phyloP scores from a whole-genome alignment of 225 moss, liverwort and hornwort species.

The Sphagnum tenellum region DNA sequence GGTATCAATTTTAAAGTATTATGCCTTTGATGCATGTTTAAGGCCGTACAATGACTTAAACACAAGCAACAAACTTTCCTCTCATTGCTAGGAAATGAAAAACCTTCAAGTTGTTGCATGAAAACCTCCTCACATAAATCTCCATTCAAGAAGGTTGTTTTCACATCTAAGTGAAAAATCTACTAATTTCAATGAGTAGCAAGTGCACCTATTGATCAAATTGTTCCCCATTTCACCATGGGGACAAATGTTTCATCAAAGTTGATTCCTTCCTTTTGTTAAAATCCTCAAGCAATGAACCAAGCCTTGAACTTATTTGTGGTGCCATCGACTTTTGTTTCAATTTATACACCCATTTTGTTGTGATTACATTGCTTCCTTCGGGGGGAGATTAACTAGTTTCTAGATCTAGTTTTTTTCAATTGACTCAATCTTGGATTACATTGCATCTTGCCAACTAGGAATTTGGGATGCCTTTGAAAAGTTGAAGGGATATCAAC shows the following conservation, averaged over 20 bases:
- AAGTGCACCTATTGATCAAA: neutral
- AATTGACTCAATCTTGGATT: neutral
- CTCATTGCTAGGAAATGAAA: neutral
- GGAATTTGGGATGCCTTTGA: neutral
- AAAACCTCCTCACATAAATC: conserved; percentile 3
- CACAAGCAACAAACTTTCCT: neutral
- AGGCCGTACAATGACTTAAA: conserved; percentile 2
- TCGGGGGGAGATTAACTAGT: neutral
- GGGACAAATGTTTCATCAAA: conserved; percentile 3
- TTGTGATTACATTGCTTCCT: neutral
- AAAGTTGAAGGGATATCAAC: neutral
- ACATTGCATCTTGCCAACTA: conserved; percentile 2
- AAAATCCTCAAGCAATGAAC: conserved; percentile 2
- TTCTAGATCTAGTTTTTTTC: conserved; percentile 1
- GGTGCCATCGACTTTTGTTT: neutral
- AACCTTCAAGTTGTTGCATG: conserved; percentile 4
- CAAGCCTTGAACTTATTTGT: neutral
- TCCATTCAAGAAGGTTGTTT: conserved; percentile 11
- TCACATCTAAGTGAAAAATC: neutral
- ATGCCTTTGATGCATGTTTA: conserved; percentile 3
- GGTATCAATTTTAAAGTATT: neutral
- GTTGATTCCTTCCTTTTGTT: neutral
- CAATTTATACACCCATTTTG: conserved; percentile 3
- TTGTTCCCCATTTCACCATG: conserved; percentile 1
- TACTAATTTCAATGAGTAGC: neutral